phyloP scores from a whole-genome alignment of 306 rosid genomes.

The Biancaea sappan region DNA sequence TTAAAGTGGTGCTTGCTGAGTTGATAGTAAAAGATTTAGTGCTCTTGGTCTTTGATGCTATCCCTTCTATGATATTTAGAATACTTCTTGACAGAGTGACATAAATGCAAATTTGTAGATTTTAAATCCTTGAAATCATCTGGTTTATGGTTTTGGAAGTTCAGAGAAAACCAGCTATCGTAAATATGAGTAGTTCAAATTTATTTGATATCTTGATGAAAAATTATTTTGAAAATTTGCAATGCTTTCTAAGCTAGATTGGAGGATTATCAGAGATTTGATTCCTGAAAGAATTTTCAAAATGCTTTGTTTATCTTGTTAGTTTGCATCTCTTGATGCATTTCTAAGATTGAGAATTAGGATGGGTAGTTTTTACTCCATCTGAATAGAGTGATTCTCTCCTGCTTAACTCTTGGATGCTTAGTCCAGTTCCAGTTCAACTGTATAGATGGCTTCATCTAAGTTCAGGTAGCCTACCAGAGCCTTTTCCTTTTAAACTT shows the following conservation, averaged over 20 bases:
- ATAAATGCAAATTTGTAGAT: not conserved
- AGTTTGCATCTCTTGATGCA: not conserved
- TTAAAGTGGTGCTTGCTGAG: conserved; percentile 9
- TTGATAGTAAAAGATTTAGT: not conserved
- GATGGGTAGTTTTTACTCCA: not conserved
- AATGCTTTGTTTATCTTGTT: conserved; percentile 6
- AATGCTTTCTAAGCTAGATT: conserved; percentile 2
- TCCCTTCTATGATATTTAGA: conserved; percentile 3
- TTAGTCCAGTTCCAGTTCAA: conserved; percentile 12
- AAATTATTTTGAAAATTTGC: conserved; percentile 8
- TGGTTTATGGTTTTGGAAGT: conserved; percentile 25
- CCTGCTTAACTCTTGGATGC: conserved; percentile 9
- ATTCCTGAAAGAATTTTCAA: not conserved
- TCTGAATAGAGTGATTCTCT: not conserved
- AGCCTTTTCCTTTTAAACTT: conserved; percentile 1
- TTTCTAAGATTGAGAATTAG: conserved; percentile 15
- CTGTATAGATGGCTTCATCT: conserved; percentile 11
- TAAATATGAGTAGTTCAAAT: conserved; percentile 7
- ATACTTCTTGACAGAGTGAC: not conserved
- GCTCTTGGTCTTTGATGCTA: conserved; percentile 4
- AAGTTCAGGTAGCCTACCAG: not conserved
- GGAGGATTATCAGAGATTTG: conserved; percentile 24
- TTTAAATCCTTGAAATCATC: not conserved
- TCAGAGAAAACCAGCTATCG: not conserved
- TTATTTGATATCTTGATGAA: conserved; percentile 1